These are phyloP conservation scores for Phytophthora capsici DNA, from an alignment of 352 stramenopile genomes.

Conservation along the genomic window DNA sequence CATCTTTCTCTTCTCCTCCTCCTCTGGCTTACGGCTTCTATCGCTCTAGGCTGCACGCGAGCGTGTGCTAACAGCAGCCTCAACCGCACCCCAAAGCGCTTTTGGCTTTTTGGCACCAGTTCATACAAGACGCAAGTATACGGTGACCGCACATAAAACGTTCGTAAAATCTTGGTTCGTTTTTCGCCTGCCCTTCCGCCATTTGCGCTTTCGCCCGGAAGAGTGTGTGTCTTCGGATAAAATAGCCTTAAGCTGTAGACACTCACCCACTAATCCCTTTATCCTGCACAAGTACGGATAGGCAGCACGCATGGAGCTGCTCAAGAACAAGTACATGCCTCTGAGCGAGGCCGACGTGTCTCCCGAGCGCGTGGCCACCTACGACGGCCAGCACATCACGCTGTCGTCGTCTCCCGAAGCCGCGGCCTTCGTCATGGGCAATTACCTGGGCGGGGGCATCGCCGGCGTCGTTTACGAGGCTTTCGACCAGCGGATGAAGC, in stretches of 20 bases:
- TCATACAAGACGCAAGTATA: neutral
- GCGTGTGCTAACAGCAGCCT: conserved; percentile 15
- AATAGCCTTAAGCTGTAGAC: conserved; percentile 8
- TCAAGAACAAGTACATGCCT: conserved; percentile 90
- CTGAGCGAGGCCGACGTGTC: conserved; percentile 85
- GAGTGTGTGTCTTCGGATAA: conserved; percentile 1
- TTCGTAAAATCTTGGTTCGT: conserved; percentile 31
- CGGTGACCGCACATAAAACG: conserved; percentile 14
- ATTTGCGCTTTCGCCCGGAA: conserved; percentile 33
- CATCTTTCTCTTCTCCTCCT: no score
- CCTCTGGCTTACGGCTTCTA: neutral
- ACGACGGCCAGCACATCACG: conserved; percentile 83
- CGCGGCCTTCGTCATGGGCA: conserved; percentile 82
- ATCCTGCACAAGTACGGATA: neutral
- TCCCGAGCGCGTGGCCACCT: conserved; percentile 74
- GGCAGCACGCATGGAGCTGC: conserved; percentile 37
- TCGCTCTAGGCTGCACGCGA: neutral
- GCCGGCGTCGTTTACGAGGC: conserved; percentile 94
- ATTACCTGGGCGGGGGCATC: conserved; percentile 93
- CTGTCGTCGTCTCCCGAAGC: conserved; percentile 35
- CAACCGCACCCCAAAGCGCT: conserved; percentile 17
- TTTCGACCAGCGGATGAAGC: conserved; percentile 76
- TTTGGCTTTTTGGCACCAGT: no score
- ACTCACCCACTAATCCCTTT: neutral
- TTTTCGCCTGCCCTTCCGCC: conserved; percentile 20